These are phyloP conservation scores for Camellia oleifera DNA, from an alignment of 179 eudicot genomes.

Conservation along the genomic window DNA sequence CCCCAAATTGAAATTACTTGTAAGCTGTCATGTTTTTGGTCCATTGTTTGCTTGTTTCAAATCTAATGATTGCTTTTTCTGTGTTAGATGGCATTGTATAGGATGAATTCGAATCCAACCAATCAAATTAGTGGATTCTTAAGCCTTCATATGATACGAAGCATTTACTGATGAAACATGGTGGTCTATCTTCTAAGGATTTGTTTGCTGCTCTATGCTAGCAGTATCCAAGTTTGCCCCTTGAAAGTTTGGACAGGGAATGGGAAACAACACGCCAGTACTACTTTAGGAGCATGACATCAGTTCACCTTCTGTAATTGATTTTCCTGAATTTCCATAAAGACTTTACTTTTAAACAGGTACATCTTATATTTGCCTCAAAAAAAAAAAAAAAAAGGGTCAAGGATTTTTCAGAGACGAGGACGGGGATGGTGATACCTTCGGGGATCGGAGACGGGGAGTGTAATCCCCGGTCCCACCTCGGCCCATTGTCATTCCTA, in stretches of 20 bases:
- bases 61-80: constrained; percentile 6
- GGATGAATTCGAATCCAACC: constrained; percentile 41
- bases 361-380: constrained; percentile 19
- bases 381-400: too few relatives aligned
- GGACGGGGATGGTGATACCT: too few relatives aligned
- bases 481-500: too few relatives aligned
- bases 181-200: constrained; percentile 24
- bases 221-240: constrained; percentile 25
- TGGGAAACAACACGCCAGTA: constrained; percentile 66
- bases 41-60: background rate
- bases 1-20: too few relatives aligned
- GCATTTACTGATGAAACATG: constrained; percentile 63
- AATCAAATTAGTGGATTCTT: constrained; percentile 67
- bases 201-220: constrained; percentile 20
- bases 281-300: constrained; percentile 85
- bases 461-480: too few relatives aligned
- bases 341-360: constrained; percentile 83
- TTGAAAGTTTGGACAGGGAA: constrained; percentile 31
- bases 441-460: too few relatives aligned
- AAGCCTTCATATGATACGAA: constrained; percentile 73
- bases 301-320: constrained; percentile 54
- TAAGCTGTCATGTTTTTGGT: background rate
- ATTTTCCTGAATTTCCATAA: constrained; percentile 75
- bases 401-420: too few relatives aligned
- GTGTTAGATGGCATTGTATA: constrained; percentile 26